Evolutionary conservation across 805 yeast genomes (phyloP), one percentile per base, ranked within the genome.

Genomic region (Candida golubevii): DNA sequence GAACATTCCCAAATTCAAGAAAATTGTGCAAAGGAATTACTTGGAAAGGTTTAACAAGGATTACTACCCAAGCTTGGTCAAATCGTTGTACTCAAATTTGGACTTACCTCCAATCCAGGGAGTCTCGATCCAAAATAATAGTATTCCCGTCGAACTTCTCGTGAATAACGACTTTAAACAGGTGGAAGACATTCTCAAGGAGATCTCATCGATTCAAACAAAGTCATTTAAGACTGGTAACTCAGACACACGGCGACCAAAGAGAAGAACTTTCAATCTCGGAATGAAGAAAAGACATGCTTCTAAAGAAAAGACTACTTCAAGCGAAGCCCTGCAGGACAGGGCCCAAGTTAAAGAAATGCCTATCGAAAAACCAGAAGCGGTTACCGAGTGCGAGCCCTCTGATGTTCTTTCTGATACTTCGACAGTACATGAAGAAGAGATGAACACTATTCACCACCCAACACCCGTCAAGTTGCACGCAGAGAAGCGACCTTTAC

Each of bases 11-110:
- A 67, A 71, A 29, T 75, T 84, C 49, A 73, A 71, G 26, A 79
- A 77, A 48, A 74, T 80, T 3, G 72, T 82, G 14, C 83, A 79
- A 53, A 67, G 88, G 48, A 77, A 82, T 23, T 66, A 70, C 62
- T 69, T 65, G 61, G 79, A 60, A 40, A 70, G 59, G 41, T 59
- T 61, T 48, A 68, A 53, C 65, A 74, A 65, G 61, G 67, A 60
- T 53, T 54, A 60, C 10, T 54, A 48, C 14, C 75, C 75, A 6
- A 68, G 59, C 41, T 64, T 71, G 55, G 54, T 63, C 47, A 63
- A 65, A 41, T 61, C 71, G 14, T 57, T 70, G 42, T 64, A 63
- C 46, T 58, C 65, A 15, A 67, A 64, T 44, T 55, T 71, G 46
- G 67, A 65, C 41, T 49, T 69, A 38, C 52, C 64, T 13, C 64